Evolutionary conservation across 78 protist genomes (phyloP).

Genomic region (Dictyostelium firmibasis): DNA sequence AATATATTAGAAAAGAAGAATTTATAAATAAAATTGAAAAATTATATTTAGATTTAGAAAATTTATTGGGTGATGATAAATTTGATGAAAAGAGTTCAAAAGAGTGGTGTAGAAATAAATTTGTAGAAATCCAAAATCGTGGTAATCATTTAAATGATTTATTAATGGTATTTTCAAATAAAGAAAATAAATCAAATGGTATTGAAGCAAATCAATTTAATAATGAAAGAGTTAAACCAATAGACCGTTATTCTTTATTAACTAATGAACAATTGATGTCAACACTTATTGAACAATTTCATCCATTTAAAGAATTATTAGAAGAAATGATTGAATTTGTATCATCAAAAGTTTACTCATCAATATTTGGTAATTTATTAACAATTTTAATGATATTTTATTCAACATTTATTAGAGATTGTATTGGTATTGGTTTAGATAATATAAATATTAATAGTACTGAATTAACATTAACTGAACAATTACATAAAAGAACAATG

Average conservation of each 20-base stretch:
- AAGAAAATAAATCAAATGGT: neutral
- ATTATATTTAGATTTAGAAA: neutral
- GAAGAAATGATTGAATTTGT: neutral
- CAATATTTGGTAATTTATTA: neutral
- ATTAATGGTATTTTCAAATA: neutral
- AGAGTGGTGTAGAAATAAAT: neutral
- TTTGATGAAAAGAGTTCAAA: neutral
- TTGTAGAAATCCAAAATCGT: neutral
- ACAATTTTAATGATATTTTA: neutral
- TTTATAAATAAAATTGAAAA: neutral
- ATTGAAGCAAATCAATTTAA: neutral
- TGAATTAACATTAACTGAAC: neutral
- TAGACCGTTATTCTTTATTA: neutral
- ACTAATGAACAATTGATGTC: slow-evolving; percentile 1
- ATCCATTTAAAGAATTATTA: neutral
- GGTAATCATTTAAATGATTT: slow-evolving; percentile 4
- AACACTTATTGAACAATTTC: neutral
- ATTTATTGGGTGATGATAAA: neutral
- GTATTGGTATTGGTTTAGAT: neutral
- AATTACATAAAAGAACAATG: neutral
- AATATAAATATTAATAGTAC: neutral
- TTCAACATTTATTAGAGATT: neutral
- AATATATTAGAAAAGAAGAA: slow-evolving; percentile 2
- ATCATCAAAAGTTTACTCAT: neutral
- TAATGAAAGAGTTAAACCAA: neutral